Percentiles rank a stretch among this genome's conserved stretches.
Evolutionary conservation across 768 basidiomycete species (phyloP).

Genomic region (Harrya chromipes): DNA sequence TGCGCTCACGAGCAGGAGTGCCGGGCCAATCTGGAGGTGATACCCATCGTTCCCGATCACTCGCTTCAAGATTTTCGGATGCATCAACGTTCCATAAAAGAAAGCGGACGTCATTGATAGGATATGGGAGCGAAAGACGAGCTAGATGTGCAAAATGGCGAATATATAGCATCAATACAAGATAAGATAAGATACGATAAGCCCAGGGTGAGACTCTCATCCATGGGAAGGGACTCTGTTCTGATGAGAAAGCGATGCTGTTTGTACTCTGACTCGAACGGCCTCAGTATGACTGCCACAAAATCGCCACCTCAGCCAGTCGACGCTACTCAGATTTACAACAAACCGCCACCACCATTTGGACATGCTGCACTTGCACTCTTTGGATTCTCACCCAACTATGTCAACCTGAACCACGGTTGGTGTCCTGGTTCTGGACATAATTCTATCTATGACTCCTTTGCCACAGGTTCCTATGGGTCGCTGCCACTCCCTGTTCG

Average conservation of each 20-base stretch:
- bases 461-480: constrained; percentile 54
- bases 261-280: neutral
- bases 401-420: constrained; percentile 69
- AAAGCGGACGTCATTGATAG: constrained; percentile 50
- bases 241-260: too few species aligned
- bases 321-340: constrained; percentile 16
- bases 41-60: constrained; percentile 70
- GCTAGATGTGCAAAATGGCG: neutral
- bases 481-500: constrained; percentile 54
- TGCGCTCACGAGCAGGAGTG: constrained; percentile 61
- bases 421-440: neutral
- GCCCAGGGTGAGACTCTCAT: too few species aligned
- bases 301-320: neutral
- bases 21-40: constrained; percentile 66
- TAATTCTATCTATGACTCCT: neutral
- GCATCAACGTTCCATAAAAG: constrained; percentile 90
- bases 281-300: constrained; percentile 4
- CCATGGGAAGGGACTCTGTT: too few species aligned
- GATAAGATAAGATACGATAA: constrained; percentile 5
- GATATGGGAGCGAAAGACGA: neutral
- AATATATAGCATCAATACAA: neutral
- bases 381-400: constrained; percentile 55
- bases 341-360: constrained; percentile 41
- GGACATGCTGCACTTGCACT: constrained; percentile 54
- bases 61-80: constrained; percentile 74